Base-by-base conservation (phyloP, 2,329 filamentous ascomycete genomes). In the Cladosporium sp. region DNA sequence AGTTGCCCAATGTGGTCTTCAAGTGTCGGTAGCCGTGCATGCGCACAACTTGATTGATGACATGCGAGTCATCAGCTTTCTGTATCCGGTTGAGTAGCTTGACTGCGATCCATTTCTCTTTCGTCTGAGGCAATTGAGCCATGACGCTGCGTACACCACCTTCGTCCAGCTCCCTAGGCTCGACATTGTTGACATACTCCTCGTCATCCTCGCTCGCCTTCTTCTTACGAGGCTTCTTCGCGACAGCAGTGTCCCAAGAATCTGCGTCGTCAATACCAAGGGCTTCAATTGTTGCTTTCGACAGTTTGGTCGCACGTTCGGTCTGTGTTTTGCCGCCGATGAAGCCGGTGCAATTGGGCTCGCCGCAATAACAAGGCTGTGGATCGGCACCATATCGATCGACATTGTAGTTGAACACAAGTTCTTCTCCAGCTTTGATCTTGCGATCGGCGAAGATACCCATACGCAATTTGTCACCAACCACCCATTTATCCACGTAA, bases 331-430 rank as follows among this genome's bases (percentile, higher is more conserved):
- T 96, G 70, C 94, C 94, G 65, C 94, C 94, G 65, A 99, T 97
- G 75, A 91, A 97, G 56, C 94, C 94, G 19, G 92, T 91, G 75
- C 94, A 99, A 71, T 97, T 97, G 17, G 87, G 82, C 75, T 99
- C 94, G 62, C 86, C 92, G 73, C 94, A 99, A 75, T 97, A 97
- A 76, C 94, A 99, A 28, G 91, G 92, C 74, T 97, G 93, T 43
- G 94, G 93, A 67, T 99, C 92, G 43, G 94, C 92, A 63, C 94
- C 94, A 72, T 99, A 99, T 64, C 94, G 88, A 75, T 99, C 94
- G 65, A 99, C 94, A 69, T 99, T 99, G 84, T 99, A 99, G 79
- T 99, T 97, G 81, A 99, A 99, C 20, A 96, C 92, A 59, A 99
- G 80, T 74, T 99, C 94, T 74, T 99, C 94, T 58, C 94, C 94